These are phyloP conservation scores for Amanita rimosa DNA, from an alignment of 768 basidiomycete genomes.

Conservation along the genomic window DNA sequence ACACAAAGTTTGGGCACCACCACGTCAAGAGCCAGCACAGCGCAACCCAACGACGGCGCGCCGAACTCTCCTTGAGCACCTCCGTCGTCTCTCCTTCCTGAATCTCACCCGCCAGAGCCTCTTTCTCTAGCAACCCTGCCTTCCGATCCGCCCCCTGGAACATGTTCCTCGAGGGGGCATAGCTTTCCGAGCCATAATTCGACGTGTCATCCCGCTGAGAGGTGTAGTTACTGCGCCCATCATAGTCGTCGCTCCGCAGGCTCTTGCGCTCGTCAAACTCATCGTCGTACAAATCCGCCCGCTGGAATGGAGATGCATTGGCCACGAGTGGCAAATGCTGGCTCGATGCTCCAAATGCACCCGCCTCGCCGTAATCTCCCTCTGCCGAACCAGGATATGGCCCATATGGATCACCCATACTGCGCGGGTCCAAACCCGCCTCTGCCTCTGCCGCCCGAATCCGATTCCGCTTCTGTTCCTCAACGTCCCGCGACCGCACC, in stretches of 20 bases:
- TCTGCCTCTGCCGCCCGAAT: slow-evolving; percentile 53
- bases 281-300: slow-evolving; percentile 65
- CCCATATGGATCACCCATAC: slow-evolving; percentile 56
- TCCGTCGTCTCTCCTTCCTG: slow-evolving; percentile 85
- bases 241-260: slow-evolving; percentile 66
- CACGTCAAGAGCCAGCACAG: slow-evolving; percentile 86
- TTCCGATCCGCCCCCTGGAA: slow-evolving; percentile 73
- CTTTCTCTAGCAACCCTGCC: slow-evolving; percentile 48
- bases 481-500: slow-evolving; percentile 70
- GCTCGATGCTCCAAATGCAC: slow-evolving; percentile 43
- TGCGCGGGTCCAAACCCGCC: slow-evolving; percentile 38
- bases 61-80: slow-evolving; percentile 71
- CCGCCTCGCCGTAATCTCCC: slow-evolving; percentile 29
- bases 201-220: slow-evolving; percentile 74
- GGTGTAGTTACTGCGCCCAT: slow-evolving; percentile 68
- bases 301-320: slow-evolving; percentile 74
- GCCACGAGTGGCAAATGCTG: slow-evolving; percentile 77
- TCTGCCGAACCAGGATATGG: slow-evolving; percentile 45
- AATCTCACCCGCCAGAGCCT: slow-evolving; percentile 74
- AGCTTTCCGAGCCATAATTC: slow-evolving; percentile 84
- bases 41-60: slow-evolving; percentile 78
- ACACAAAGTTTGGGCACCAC: slow-evolving; percentile 71
- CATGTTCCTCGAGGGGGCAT: slow-evolving; percentile 93
- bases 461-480: slow-evolving; percentile 77
- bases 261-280: slow-evolving; percentile 72